Evolutionary conservation across 257 asterid genomes (phyloP).

Genomic region (Thymus quinquecostatus): DNA sequence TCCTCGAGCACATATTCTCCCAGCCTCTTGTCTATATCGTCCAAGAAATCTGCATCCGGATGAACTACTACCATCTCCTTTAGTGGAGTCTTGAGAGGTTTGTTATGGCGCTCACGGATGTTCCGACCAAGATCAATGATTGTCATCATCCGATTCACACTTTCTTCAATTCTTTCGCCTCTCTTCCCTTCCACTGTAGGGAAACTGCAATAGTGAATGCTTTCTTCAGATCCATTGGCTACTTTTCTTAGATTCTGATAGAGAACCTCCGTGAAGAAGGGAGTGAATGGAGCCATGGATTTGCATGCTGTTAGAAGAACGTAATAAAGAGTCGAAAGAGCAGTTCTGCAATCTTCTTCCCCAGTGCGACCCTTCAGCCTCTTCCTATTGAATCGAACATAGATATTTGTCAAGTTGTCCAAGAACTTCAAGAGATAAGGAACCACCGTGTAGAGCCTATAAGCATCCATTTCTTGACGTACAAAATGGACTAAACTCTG

Average conservation of each 20-base stretch:
- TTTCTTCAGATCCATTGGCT: constrained; percentile 69
- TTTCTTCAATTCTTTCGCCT: constrained; percentile 89
- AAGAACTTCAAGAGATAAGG: constrained; percentile 88
- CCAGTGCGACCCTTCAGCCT: constrained; percentile 95
- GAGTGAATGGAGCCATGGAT: constrained; percentile 98
- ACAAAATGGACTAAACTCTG: constrained; percentile 94
- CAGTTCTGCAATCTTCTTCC: constrained; percentile 87
- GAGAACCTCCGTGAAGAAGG: constrained; percentile 92
- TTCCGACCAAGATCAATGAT: constrained; percentile 88
- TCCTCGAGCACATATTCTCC: constrained; percentile 93
- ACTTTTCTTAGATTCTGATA: constrained; percentile 86
- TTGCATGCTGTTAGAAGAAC: constrained; percentile 93
- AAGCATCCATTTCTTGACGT: constrained; percentile 94
- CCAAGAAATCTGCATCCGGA: constrained; percentile 83
- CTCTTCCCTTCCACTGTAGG: constrained; percentile 88
- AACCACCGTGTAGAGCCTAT: constrained; percentile 92
- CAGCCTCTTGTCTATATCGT: constrained; percentile 77
- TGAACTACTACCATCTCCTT: constrained; percentile 96
- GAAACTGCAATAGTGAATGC: constrained; percentile 88
- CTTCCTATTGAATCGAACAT: constrained; percentile 92
- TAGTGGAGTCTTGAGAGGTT: constrained; percentile 89
- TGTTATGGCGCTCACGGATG: constrained; percentile 91
- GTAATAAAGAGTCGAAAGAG: constrained; percentile 89
- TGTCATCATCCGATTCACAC: constrained; percentile 87
- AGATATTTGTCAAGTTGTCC: constrained; percentile 89